A percentile compares a stretch with the other conserved stretches of the same genome.
phyloP scores from a whole-genome alignment of 305 asterid species.

The Fraxinus latifolia region DNA sequence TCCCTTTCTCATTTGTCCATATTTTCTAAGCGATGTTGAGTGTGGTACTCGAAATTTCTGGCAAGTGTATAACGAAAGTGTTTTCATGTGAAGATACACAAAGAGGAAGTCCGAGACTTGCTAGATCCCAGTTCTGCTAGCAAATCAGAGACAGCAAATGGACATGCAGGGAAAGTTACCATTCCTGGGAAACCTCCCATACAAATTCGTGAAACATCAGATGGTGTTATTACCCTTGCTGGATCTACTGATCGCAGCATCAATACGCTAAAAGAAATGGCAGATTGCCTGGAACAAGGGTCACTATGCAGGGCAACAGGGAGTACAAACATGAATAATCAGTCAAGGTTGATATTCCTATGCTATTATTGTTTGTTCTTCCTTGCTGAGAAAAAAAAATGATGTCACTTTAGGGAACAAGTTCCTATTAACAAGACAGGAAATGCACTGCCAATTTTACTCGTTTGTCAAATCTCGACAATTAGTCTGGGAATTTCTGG shows the following conservation, averaged over 20 bases:
- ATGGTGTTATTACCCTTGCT: slow-evolving; percentile 95
- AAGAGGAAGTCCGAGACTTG: slow-evolving; percentile 97
- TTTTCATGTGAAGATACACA: slow-evolving; percentile 66
- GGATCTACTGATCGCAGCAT: slow-evolving; percentile 91
- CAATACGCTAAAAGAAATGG: slow-evolving; percentile 86
- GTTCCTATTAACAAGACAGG: not conserved
- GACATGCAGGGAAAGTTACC: slow-evolving; percentile 62
- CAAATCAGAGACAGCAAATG: slow-evolving; percentile 67
- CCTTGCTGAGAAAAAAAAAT: not conserved
- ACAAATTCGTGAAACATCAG: slow-evolving; percentile 94
- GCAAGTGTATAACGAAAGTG: not conserved
- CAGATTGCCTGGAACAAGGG: slow-evolving; percentile 93
- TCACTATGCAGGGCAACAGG: slow-evolving; percentile 95
- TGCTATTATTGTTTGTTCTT: slow-evolving; percentile 2
- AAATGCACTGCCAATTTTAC: not conserved
- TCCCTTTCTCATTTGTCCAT: not conserved
- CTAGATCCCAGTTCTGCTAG: slow-evolving; percentile 54
- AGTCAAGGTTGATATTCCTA: slow-evolving; percentile 62
- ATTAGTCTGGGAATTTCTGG: not conserved
- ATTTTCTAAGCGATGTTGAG: not conserved
- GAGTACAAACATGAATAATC: slow-evolving; percentile 97
- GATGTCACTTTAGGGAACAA: not conserved
- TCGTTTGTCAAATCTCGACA: not conserved
- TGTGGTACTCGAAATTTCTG: not conserved
- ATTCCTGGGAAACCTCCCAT: slow-evolving; percentile 81